Base-by-base conservation (phyloP, 345 rosid species). In the Linum trigynum region DNA sequence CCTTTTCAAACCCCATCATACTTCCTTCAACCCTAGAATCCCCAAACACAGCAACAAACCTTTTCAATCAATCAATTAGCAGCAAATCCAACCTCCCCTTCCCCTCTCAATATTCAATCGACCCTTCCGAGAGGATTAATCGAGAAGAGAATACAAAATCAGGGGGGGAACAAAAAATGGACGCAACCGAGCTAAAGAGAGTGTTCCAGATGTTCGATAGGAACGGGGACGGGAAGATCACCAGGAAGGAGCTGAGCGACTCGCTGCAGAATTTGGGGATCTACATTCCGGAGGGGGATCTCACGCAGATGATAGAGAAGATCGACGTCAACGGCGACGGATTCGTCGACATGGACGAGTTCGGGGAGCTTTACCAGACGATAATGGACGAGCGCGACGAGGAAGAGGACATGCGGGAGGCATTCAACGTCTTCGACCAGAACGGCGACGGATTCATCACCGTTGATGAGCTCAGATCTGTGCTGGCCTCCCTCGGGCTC, bases 391-490 rank as follows among this genome's bases (percentile, higher is more conserved):
- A 88, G 62, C 82, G 79, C 61, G 88, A 90, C 63, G 97, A 82
- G 74, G 80, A 90, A 40, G 97, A 90, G 72, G 97, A 94, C 78
- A 82, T 86, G 75, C 80, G 71, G 64, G 89, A 90, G 68, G 99
- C 99, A 2, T 94, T 94, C 74, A 86, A 85, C 36, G 89, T 94
- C 50, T 90, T 94, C 41, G 99, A 94, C 71, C 95, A 88, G 77
- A 90, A 90, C 59, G 79, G 95, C 17, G 97, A 94, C 3, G 97
- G 97, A 7, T 94, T 86, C 72, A 94, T 94, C 55, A 85, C 96
- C 1, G 96, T 85, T 14, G 96, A 94, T 55, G 97, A 94, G 73
- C 59, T 94, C 76, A 74, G 76, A 74, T 86, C 96, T 1, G 99
- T 94, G n/a, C 72, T 94, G 62, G 72, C 92, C 1, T 86, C 95